Conservation (phyloP, 768 basidiomycete genomes). For the Dentipellis sp. region DNA sequence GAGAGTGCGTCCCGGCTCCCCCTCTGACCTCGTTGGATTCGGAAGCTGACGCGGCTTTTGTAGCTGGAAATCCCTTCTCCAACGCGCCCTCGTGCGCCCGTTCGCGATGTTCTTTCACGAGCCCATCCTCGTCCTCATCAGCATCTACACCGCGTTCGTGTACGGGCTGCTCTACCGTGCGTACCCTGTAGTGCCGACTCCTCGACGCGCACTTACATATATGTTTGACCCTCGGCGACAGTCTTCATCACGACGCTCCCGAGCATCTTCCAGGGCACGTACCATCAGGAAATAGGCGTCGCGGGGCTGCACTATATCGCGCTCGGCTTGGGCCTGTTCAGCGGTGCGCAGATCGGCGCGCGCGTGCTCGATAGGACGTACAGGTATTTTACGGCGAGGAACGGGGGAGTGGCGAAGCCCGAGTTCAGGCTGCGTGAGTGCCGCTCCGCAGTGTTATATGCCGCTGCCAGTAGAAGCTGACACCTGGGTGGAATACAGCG, state of each 20-base stretch:
- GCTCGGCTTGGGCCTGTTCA: slow-evolving; percentile 49
- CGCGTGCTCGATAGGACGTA: slow-evolving; percentile 50
- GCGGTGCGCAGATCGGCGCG: slow-evolving; percentile 45
- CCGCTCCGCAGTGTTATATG: background rate
- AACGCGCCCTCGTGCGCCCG: slow-evolving; percentile 50
- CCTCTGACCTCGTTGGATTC: background rate
- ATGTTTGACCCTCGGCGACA: slow-evolving; percentile 28
- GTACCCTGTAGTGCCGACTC: slow-evolving; percentile 16
- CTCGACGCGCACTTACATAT: slow-evolving; percentile 23
- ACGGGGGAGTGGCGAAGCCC: slow-evolving; percentile 43
- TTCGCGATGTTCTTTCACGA: slow-evolving; percentile 53
- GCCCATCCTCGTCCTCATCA: slow-evolving; percentile 59
- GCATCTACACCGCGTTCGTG: slow-evolving; percentile 59
- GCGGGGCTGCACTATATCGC: slow-evolving; percentile 64
- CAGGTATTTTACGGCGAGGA: slow-evolving; percentile 37
- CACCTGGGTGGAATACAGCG: slow-evolving; percentile 24
- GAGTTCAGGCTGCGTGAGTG: slow-evolving; percentile 41
- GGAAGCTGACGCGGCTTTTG: too few species aligned
- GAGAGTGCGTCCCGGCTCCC: slow-evolving; percentile 26
- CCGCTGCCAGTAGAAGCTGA: too few species aligned
- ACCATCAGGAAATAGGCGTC: slow-evolving; percentile 46
- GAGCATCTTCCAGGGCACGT: slow-evolving; percentile 43
- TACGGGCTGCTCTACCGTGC: slow-evolving; percentile 31
- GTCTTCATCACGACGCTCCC: slow-evolving; percentile 55
- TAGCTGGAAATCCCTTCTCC: slow-evolving; percentile 46